phyloP scores from a whole-genome alignment of 1,284 basidiomycete genomes.

The Filobasidium uniguttulatum region DNA sequence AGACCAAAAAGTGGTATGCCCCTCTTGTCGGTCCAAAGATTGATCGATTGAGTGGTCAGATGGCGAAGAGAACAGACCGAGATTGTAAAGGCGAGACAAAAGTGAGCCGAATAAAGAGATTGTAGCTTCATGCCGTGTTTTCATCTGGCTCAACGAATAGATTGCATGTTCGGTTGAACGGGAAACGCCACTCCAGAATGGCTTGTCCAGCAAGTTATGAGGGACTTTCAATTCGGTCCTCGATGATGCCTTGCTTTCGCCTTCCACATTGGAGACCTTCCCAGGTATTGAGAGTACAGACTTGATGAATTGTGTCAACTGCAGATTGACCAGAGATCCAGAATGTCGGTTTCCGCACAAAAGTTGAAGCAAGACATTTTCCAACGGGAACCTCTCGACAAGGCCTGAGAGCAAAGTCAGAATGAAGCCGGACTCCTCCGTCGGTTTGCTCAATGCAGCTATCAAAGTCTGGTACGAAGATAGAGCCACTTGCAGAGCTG shows the following conservation, averaged over 20 bases:
- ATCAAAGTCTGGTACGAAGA: not conserved
- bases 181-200: not conserved
- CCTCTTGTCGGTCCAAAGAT: not conserved
- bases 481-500: no score
- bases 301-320: not conserved
- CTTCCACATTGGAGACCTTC: not conserved
- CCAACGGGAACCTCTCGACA: not conserved
- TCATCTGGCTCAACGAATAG: not conserved
- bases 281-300: not conserved
- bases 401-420: not conserved
- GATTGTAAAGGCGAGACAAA: not conserved
- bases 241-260: not conserved
- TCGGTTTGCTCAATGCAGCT: not conserved
- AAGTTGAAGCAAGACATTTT: not conserved
- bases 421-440: constrained; percentile 23
- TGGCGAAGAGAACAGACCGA: not conserved
- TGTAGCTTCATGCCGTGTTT: not conserved
- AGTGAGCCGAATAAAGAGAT: not conserved
- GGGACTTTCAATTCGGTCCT: not conserved
- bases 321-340: not conserved
- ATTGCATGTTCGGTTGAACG: not conserved
- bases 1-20: not conserved
- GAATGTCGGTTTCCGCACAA: no score
- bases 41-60: not conserved
- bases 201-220: not conserved